Evolutionary conservation across 345 rosid genomes (phyloP).

Genomic region (Populus davidiana): DNA sequence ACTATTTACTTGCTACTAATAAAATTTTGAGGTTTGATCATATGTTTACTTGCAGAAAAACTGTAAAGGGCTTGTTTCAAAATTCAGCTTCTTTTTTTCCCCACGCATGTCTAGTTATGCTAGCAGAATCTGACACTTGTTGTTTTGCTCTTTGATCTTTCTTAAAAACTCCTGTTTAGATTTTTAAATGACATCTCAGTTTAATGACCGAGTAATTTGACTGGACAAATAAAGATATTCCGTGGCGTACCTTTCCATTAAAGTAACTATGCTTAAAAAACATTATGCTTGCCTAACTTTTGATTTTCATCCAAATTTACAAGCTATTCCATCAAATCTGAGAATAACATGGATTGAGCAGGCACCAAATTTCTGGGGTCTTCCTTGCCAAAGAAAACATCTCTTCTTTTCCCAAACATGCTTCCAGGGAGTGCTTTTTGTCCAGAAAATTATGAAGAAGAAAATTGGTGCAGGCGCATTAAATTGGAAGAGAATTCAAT

Average conservation of each 20-base stretch:
- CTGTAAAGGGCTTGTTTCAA: neutral
- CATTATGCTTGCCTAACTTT: neutral
- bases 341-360: conserved; percentile 9
- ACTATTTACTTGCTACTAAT: neutral
- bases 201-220: neutral
- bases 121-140: neutral
- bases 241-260: neutral
- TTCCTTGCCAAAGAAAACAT: conserved; percentile 21
- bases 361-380: conserved; percentile 26
- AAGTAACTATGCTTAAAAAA: neutral
- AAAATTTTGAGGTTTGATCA: neutral
- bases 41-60: neutral
- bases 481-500: conserved; percentile 15
- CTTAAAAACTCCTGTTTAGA: neutral
- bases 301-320: neutral
- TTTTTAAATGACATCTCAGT: neutral
- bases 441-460: conserved; percentile 23
- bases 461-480: conserved; percentile 7
- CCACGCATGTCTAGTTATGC: neutral
- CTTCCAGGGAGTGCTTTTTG: conserved; percentile 16
- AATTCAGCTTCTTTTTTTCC: neutral
- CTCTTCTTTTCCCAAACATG: conserved; percentile 21
- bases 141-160: neutral
- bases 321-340: neutral
- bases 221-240: neutral